phyloP scores from a whole-genome alignment of 1,139 yeast species.

The Oligophagozyma castellii region DNA sequence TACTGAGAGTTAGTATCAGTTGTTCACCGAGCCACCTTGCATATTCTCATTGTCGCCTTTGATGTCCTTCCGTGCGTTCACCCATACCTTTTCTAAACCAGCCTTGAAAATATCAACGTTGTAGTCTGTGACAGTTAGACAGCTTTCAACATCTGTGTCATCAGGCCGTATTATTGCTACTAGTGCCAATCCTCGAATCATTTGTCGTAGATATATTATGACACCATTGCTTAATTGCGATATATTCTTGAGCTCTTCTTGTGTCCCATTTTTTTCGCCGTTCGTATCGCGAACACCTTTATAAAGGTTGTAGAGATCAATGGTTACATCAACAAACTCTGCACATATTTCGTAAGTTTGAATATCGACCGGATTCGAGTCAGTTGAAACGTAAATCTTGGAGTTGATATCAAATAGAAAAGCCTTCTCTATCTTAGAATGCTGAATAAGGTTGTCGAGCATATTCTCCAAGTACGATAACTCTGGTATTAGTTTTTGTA shows the following conservation, averaged over 20 bases:
- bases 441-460: conserved; percentile 79
- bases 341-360: conserved; percentile 95
- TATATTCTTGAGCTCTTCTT: conserved; percentile 43
- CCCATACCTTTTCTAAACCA: conserved; percentile 73
- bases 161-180: conserved; percentile 75
- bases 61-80: too few species aligned
- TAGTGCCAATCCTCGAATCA: conserved; percentile 85
- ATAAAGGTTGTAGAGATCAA: conserved; percentile 69
- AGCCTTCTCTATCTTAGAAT: conserved; percentile 83
- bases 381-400: conserved; percentile 94
- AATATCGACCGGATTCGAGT: conserved; percentile 87
- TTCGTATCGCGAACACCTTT: conserved; percentile 25
- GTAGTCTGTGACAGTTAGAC: conserved; percentile 72
- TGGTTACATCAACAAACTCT: conserved; percentile 88
- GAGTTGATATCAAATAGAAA: conserved; percentile 84
- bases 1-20: too few species aligned
- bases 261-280: conserved; percentile 6
- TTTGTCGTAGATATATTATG: conserved; percentile 68
- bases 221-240: conserved; percentile 74
- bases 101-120: conserved; percentile 73
- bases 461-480: conserved; percentile 78
- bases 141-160: conserved; percentile 34
- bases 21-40: too few species aligned
- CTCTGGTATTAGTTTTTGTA: conserved; percentile 82
- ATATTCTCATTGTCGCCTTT: too few species aligned